Evolutionary conservation across 139 green algal species (phyloP), one percentile per base, ranked within the genome.

Genomic region (Tetraselmis striata): DNA sequence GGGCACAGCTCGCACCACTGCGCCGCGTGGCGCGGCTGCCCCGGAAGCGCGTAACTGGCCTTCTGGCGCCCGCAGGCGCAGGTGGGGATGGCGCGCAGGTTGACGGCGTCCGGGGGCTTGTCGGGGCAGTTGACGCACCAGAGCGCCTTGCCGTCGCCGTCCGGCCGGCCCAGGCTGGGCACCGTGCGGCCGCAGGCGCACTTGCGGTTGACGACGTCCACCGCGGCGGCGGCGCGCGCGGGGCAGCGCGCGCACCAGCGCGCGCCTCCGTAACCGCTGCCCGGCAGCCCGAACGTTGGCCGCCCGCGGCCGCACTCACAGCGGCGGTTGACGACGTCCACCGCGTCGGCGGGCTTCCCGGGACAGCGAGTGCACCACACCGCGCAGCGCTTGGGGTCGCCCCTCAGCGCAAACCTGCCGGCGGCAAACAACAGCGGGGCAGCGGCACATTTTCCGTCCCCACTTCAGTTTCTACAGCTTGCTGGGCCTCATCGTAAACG

Each of bases 201-300:
- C 74, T 29, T 77, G 22, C 25, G 22, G 74, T 77, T 77, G 74
- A 77, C 25, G 2, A 77, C 74, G 74, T 77, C 74, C 22, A 77
- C 74, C 26, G 74, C 74, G 74, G 23, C 2, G 5, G 25, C 74
- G 5, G 74, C 26, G 5, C 25, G 11, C 26, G 25, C 2, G 25
- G 74, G 74, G 74, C 74, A 77, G 74, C n/a, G 74, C n/a, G 74
- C 74, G 25, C 74, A 77, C 74, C 74, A 77, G 26, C 25, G 74
- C 26, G 74, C 74, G 74, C n/a, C n/a, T n/a, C 2, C 22, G 26
- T 77, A 77, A 2, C n/a, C 74, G 74, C 74, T 31, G 2, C 74
- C 74, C 23, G 74, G 74, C 74, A 29, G 25, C 74, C 74, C 74
- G 74, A 31, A 77, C 5, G 23, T 31, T 2, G 74, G 74, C 5